These are phyloP conservation scores for Penicillium argentinense DNA, from an alignment of 495 filamentous ascomycete species.

Conservation along the genomic window DNA sequence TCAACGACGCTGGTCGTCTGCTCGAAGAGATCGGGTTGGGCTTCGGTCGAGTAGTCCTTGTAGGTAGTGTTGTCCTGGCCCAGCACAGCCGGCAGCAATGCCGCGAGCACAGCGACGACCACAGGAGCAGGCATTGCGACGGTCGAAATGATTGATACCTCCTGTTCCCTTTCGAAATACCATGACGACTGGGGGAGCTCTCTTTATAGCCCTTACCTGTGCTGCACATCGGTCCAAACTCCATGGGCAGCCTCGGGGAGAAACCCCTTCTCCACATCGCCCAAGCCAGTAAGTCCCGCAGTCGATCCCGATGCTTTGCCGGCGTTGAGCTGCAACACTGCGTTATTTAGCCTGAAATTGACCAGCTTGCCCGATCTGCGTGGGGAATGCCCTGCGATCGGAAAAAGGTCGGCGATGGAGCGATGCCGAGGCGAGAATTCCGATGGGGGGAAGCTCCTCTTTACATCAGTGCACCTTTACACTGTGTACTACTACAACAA, in stretches of 20 bases:
- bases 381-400: neutral
- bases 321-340: neutral
- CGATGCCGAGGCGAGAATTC: too few relatives aligned
- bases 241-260: neutral
- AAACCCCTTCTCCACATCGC: conserved; percentile 11
- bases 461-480: too few relatives aligned
- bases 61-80: conserved; percentile 32
- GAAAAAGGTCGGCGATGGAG: neutral
- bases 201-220: conserved; percentile 9
- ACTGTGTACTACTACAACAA: too few relatives aligned
- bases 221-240: conserved; percentile 7
- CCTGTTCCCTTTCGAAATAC: too few relatives aligned
- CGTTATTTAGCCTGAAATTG: conserved; percentile 26
- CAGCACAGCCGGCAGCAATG: conserved; percentile 26
- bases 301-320: conserved; percentile 21
- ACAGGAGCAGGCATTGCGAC: conserved; percentile 16
- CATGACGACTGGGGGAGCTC: too few relatives aligned
- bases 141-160: neutral
- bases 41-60: conserved; percentile 30
- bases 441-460: too few relatives aligned
- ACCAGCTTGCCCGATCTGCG: neutral
- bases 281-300: conserved; percentile 23
- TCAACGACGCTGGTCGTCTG: conserved; percentile 24
- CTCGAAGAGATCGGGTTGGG: conserved; percentile 31
- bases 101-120: conserved; percentile 24